These are phyloP conservation scores for Starmerella stellata DNA, from an alignment of 805 yeast species.

Conservation along the genomic window DNA sequence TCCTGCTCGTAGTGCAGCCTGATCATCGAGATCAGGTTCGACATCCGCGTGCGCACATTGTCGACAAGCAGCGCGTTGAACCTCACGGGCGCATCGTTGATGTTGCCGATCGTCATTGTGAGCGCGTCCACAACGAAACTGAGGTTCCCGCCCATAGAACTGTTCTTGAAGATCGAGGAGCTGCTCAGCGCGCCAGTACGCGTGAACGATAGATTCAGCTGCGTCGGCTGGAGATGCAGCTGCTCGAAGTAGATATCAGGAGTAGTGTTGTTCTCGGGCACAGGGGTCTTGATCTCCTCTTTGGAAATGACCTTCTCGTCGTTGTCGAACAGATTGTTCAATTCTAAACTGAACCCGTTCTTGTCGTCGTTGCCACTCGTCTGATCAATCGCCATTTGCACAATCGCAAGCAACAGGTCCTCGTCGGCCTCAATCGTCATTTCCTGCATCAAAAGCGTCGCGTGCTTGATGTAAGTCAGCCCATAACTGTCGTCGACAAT, in stretches of 20 bases:
- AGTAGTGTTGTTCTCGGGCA: constrained; percentile 28
- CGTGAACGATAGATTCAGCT: constrained; percentile 74
- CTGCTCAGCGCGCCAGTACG: constrained; percentile 42
- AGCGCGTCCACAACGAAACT: constrained; percentile 57
- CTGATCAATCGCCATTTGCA: constrained; percentile 44
- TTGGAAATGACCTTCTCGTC: constrained; percentile 39
- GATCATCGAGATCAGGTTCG: constrained; percentile 49
- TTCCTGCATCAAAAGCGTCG: constrained; percentile 75
- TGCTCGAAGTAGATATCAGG: constrained; percentile 77
- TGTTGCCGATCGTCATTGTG: constrained; percentile 93
- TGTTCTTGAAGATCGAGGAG: constrained; percentile 37
- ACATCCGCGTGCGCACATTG: constrained; percentile 72
- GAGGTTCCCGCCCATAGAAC: constrained; percentile 9
- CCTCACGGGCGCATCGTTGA: constrained; percentile 89
- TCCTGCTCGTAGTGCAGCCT: constrained; percentile 82
- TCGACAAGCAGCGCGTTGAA: constrained; percentile 75
- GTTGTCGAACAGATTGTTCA: constrained; percentile 16
- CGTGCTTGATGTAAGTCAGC: constrained; percentile 74
- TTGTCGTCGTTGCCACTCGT: neutral
- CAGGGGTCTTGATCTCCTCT: constrained; percentile 46
- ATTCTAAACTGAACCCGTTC: constrained; percentile 8
- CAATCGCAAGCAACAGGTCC: constrained; percentile 64
- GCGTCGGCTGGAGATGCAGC: constrained; percentile 79
- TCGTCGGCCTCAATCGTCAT: constrained; percentile 86
- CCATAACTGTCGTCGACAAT: constrained; percentile 86